phyloP scores from a whole-genome alignment of 2,329 filamentous ascomycete genomes.

The Clarireedia homoeocarpa region DNA sequence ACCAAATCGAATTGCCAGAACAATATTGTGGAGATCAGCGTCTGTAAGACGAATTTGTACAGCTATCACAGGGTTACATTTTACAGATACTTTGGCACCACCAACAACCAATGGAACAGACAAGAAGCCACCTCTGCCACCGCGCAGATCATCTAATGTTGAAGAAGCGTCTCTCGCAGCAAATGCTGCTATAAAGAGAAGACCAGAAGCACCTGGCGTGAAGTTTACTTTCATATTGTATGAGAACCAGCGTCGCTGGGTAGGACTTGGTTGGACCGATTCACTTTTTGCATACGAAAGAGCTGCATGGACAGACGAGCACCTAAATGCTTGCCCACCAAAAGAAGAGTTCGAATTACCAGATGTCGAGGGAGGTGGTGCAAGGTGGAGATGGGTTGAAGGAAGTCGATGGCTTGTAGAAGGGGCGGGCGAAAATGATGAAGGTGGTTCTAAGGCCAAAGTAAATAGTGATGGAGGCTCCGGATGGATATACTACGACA shows the following conservation, averaged over 20 bases:
- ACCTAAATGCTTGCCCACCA: constrained; percentile 70
- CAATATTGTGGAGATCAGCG: constrained; percentile 83
- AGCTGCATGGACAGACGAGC: constrained; percentile 90
- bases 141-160: constrained; percentile 20
- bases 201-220: constrained; percentile 63
- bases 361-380: constrained; percentile 54
- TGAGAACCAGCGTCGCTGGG: constrained; percentile 92
- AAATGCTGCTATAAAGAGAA: constrained; percentile 28
- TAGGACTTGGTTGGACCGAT: constrained; percentile 90
- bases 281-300: constrained; percentile 88
- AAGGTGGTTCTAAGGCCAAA: constrained; percentile 34
- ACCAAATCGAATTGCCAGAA: constrained; percentile 74
- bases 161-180: constrained; percentile 29
- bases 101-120: constrained; percentile 12
- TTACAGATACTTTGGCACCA: constrained; percentile 42
- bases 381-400: constrained; percentile 75
- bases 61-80: constrained; percentile 73
- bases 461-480: constrained; percentile 41
- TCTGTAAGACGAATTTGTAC: constrained; percentile 61
- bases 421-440: constrained; percentile 50
- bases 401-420: constrained; percentile 83
- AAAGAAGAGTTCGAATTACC: constrained; percentile 67
- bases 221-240: constrained; percentile 95
- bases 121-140: constrained; percentile 28
- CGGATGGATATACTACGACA: constrained; percentile 98